phyloP scores from a whole-genome alignment of 805 yeast species.

The Scheffersomyces lignosus region DNA sequence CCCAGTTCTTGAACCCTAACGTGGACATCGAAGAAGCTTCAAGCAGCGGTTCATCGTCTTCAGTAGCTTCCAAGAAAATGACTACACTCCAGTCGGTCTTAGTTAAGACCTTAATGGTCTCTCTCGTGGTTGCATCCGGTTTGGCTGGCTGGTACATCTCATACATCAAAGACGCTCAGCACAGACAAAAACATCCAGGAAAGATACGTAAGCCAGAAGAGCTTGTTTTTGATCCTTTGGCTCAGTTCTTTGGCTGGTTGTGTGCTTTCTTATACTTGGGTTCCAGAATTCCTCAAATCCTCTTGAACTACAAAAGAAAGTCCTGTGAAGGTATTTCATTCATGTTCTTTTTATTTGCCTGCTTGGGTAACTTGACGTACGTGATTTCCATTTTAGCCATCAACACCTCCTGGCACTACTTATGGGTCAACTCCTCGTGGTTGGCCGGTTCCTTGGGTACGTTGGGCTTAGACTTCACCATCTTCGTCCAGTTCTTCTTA shows the following conservation, averaged over 20 bases:
- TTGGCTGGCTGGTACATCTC: conserved; percentile 84
- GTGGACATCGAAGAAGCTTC: conserved; percentile 10
- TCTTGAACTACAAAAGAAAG: conserved; percentile 80
- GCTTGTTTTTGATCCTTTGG: conserved; percentile 67
- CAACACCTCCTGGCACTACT: conserved; percentile 65
- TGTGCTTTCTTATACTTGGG: conserved; percentile 79
- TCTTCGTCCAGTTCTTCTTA: conserved; percentile 81
- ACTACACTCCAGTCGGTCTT: conserved; percentile 21
- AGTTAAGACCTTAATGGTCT: conserved; percentile 52
- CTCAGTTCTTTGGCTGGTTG: conserved; percentile 84
- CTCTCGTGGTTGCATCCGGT: conserved; percentile 73
- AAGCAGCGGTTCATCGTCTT: background rate
- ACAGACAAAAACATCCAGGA: conserved; percentile 30
- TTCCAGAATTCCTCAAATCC: conserved; percentile 89
- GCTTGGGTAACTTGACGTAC: conserved; percentile 89
- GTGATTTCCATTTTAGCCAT: conserved; percentile 81
- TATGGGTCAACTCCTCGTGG: conserved; percentile 89
- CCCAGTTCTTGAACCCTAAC: conserved; percentile 28
- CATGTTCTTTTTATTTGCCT: conserved; percentile 91
- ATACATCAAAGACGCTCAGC: conserved; percentile 45
- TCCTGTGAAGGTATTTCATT: conserved; percentile 95
- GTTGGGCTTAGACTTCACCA: conserved; percentile 74
- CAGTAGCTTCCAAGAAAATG: conserved; percentile 6
- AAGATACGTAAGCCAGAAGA: conserved; percentile 36
- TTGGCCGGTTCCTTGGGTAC: conserved; percentile 90